Evolutionary conservation across 2,329 filamentous ascomycete species (phyloP).

Genomic region (Pseudogymnoascus sp.): DNA sequence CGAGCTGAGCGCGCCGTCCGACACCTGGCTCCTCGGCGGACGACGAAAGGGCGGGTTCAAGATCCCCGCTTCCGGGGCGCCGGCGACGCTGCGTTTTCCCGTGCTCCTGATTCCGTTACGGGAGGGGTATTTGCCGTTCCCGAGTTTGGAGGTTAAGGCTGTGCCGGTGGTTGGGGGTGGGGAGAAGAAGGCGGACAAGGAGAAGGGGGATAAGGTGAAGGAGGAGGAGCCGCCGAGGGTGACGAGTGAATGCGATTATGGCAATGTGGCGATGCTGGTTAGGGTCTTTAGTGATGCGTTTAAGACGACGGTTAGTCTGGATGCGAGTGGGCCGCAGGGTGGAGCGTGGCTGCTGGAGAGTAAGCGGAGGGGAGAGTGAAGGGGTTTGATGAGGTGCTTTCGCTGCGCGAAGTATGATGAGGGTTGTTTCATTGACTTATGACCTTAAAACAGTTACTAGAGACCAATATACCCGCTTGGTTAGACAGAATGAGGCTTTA

Average conservation of each 20-base stretch:
- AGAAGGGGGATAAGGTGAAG: conserved; percentile 13
- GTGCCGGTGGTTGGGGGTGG: conserved; percentile 28
- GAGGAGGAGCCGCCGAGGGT: conserved; percentile 27
- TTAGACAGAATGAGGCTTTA: background rate
- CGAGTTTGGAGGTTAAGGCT: conserved; percentile 68
- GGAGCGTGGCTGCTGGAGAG: conserved; percentile 60
- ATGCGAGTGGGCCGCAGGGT: conserved; percentile 56
- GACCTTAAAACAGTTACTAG: background rate
- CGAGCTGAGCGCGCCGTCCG: conserved; percentile 65
- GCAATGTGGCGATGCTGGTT: conserved; percentile 69
- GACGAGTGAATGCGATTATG: conserved; percentile 70
- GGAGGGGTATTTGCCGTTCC: conserved; percentile 69
- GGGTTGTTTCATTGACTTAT: background rate
- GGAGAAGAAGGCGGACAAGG: conserved; percentile 16
- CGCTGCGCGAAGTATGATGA: background rate
- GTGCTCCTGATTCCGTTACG: conserved; percentile 73
- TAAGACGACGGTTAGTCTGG: conserved; percentile 65
- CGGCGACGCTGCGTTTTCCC: conserved; percentile 45
- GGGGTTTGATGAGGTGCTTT: background rate
- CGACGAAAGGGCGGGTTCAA: conserved; percentile 71
- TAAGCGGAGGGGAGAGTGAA: conserved; percentile 30
- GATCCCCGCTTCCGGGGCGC: conserved; percentile 44
- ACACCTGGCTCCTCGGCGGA: conserved; percentile 80
- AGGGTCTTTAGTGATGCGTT: conserved; percentile 63
- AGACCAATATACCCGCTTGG: conserved; percentile 3